These are phyloP conservation scores for Stephanodiscus minutulus DNA, from an alignment of 108 stramenopile genomes.

Conservation along the genomic window DNA sequence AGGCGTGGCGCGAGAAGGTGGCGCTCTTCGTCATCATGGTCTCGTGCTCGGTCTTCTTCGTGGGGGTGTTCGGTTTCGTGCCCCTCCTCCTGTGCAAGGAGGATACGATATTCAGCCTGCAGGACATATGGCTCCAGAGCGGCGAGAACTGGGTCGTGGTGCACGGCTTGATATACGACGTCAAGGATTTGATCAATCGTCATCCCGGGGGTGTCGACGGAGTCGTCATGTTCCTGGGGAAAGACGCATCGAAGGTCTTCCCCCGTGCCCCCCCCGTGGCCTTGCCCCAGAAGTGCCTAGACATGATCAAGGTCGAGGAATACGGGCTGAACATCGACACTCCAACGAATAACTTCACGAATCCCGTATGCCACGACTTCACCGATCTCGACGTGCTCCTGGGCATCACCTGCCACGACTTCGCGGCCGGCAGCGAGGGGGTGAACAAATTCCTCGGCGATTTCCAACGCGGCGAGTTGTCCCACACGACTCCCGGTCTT, in stretches of 20 bases:
- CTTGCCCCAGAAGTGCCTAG: conserved; percentile 54
- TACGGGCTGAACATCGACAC: conserved; percentile 29
- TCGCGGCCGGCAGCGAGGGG: conserved; percentile 42
- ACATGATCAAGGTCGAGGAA: conserved; percentile 51
- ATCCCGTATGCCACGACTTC: conserved; percentile 47
- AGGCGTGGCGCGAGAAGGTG: conserved; percentile 61
- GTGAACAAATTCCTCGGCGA: conserved; percentile 51
- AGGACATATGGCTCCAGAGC: conserved; percentile 52
- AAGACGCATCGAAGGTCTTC: conserved; percentile 59
- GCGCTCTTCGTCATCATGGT: conserved; percentile 57
- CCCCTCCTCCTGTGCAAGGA: conserved; percentile 53
- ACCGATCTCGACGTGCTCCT: conserved; percentile 49
- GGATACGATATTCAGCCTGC: conserved; percentile 39
- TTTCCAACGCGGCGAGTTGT: conserved; percentile 41
- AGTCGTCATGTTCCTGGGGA: conserved; percentile 55
- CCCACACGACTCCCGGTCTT: conserved; percentile 26
- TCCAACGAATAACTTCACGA: conserved; percentile 48
- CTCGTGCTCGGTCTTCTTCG: conserved; percentile 49
- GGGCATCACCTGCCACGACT: conserved; percentile 58
- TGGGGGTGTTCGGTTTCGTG: conserved; percentile 61
- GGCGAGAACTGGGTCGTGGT: conserved; percentile 56
- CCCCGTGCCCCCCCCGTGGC: conserved; percentile 55
- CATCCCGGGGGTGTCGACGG: conserved; percentile 63
- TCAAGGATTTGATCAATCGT: conserved; percentile 53
- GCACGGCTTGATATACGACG: conserved; percentile 54